Base-by-base conservation (phyloP, 108 stramenopile species). In the Skeletonema tropicum region DNA sequence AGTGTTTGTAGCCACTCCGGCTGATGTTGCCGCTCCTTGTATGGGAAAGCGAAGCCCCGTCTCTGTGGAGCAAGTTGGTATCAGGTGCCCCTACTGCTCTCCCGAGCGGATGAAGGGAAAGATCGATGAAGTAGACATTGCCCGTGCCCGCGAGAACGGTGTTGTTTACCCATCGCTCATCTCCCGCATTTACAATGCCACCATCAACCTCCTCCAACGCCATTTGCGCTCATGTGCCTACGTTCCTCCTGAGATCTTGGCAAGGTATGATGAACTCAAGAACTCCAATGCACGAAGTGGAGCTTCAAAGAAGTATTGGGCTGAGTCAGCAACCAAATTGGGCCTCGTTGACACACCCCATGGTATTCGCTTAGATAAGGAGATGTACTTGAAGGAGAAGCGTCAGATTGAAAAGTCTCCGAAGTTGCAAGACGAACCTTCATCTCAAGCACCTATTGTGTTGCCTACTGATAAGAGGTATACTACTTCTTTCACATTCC, bases 241-340 rank as follows among this genome's bases (percentile, higher is more conserved):
- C 19, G 87, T 94, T 13, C 88, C 89, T 8, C 67, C 75, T 8
- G 88, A 86, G 3, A 86, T 91, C 26, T 80, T 93, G 80, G 52
- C 71, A 10, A 86, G 81, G 42, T 94, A 90, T 60, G 87, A 91
- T 67, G 88, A 85, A 15, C 83, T 94, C 71, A 94, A 94, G 75
- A 48, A 74, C 19, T 89, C 91, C 62, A 88, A 89, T 77, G 89
- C 88, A 17, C 86, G 93, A 6, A 86, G 85, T 68, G 93, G 93
- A 21, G 91, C 93, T 32, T 91, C 93, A 32, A 94, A 94, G 73
- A 83, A 86, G 73, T 94, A 94, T 77, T 94, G 93, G 93, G 83
- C 85, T 17, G 84, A 92, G 19, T 78, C 80, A 41, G 89, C 93
- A 5, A 45, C 82, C 9, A 78, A 78, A 42, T 72, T 94, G 60